Evolutionary conservation across 2,329 filamentous ascomycete genomes (phyloP), one percentile per base, ranked within the genome.

Genomic region (Camptophora hylomeconis): DNA sequence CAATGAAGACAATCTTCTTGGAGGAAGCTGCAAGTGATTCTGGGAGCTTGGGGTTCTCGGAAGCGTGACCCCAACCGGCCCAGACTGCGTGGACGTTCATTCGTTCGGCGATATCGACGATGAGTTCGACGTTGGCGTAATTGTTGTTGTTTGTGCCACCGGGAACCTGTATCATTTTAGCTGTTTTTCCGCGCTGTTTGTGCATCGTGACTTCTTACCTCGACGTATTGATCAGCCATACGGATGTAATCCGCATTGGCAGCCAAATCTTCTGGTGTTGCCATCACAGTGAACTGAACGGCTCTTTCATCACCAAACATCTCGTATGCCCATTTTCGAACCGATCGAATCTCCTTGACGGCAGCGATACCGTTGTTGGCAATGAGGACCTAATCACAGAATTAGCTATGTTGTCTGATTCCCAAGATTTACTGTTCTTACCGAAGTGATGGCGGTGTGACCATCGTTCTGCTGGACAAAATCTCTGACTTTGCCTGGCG

Each of bases 121-220:
- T 98, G 54, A 98, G 69, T 65, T 98, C 89, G 36, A 98, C 89
- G 56, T 98, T 98, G 62, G 89, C 89, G 61, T 98, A 98, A 62
- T 98, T 98, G 76, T 98, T 93, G 71, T 98, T 98, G 67, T 98
- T 98, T 39, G 89, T 98, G 52, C 89, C 89, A 51, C 89, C 89
- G 18, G 89, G 89, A 38, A 98, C 87, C 67, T 70, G 47, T 38
- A 24, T 19, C 12, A 14, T 29, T 29, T 36, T 35, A 33, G 32
- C 26, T 14, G 22, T 15, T 16, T 31, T 34, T 7, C 18, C 26
- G 21, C 8, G 7, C 8, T 28, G 7, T n/a, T 26, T 34, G 11
- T 4, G 25, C 18, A 14, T 12, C 16, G 11, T 7, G 13, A 20
- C 18, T 29, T 45, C 61, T 30, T 54, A 71, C 67, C 63, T 98